phyloP scores from a whole-genome alignment of 306 rosid species.

The Benincasa hispida region DNA sequence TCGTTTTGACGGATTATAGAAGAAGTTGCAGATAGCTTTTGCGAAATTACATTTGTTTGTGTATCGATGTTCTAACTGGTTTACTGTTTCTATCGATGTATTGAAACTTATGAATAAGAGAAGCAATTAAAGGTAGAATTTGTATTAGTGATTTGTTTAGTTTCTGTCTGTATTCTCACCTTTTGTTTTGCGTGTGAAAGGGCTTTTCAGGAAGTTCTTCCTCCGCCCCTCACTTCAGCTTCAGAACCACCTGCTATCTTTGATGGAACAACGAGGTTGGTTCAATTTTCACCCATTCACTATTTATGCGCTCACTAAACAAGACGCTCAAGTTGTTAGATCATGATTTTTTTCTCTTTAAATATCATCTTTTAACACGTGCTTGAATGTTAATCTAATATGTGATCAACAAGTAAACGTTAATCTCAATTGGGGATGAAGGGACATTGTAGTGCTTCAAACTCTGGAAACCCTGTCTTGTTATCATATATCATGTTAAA shows the following conservation, averaged over 20 bases:
- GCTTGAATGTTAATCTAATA: neutral
- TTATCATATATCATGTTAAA: neutral
- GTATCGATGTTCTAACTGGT: neutral
- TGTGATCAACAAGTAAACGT: neutral
- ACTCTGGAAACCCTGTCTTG: neutral
- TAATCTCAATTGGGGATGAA: neutral
- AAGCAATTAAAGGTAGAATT: neutral
- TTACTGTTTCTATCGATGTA: neutral
- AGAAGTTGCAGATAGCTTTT: neutral
- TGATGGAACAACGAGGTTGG: slow-evolving; percentile 75
- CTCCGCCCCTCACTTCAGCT: slow-evolving; percentile 45
- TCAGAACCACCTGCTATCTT: slow-evolving; percentile 70
- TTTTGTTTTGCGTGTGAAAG: neutral
- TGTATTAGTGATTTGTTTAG: neutral
- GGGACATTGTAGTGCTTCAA: neutral
- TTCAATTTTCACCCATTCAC: neutral
- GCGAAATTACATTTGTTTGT: neutral
- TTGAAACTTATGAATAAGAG: neutral
- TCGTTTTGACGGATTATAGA: neutral
- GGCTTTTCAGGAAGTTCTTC: slow-evolving; percentile 40
- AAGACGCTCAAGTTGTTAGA: neutral
- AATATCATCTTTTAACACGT: neutral
- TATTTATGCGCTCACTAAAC: neutral
- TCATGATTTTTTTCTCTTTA: neutral
- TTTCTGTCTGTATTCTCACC: neutral